These are phyloP conservation scores for Russula lepida DNA, from an alignment of 768 basidiomycete species.

Conservation along the genomic window DNA sequence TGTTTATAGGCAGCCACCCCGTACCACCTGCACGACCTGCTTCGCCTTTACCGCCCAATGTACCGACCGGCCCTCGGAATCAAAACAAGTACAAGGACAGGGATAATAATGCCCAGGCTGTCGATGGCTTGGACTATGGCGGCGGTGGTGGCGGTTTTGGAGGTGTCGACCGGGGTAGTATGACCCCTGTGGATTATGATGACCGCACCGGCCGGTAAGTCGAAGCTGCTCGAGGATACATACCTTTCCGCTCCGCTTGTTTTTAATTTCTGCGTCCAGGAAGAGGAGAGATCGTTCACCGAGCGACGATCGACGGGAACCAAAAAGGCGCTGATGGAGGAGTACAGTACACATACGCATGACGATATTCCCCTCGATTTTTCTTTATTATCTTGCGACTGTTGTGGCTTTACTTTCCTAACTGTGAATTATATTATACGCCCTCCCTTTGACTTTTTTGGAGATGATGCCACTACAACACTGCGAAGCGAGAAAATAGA, in stretches of 20 bases:
- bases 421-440: not conserved
- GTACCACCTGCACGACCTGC: constrained; percentile 63
- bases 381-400: not conserved
- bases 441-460: not conserved
- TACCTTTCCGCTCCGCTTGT: not conserved
- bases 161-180: constrained; percentile 23
- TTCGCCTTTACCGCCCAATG: constrained; percentile 78
- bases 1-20: constrained; percentile 25
- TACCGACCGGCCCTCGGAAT: constrained; percentile 82
- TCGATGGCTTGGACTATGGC: constrained; percentile 85
- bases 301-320: constrained; percentile 19
- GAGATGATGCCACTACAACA: not conserved
- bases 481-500: not conserved
- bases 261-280: constrained; percentile 1
- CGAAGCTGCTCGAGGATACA: not conserved
- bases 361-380: not conserved
- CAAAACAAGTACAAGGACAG: constrained; percentile 88
- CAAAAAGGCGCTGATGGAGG: constrained; percentile 19
- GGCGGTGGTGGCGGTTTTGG: constrained; percentile 28
- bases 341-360: not conserved
- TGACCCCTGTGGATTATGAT: constrained; percentile 11
- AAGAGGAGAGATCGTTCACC: constrained; percentile 22
- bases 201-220: constrained; percentile 20
- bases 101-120: constrained; percentile 75
- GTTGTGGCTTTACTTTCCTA: not conserved